Base-by-base conservation (phyloP, 345 rosid species). In the Eucalyptus sp. region DNA sequence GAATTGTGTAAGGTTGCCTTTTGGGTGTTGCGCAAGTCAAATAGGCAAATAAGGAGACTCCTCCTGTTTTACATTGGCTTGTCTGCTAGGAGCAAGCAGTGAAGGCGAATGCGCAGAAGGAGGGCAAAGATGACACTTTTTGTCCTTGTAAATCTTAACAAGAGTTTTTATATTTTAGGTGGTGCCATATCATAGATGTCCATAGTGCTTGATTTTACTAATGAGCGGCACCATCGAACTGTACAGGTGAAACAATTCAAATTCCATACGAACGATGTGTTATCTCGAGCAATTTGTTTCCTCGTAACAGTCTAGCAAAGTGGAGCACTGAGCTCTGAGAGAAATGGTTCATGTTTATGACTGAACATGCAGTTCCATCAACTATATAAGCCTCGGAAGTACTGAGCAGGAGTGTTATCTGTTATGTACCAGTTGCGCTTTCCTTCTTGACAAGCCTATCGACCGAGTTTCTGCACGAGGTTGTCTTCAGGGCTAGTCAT, bases 151-250 rank as follows among this genome's bases (percentile, higher is more conserved):
- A 37, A 76, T 37, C 25, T 44, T 37, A 8, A 37, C 48, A 10
- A 5, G 46, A 37, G 25, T 33, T 71, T 10, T 76, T 9, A 22
- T 37, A 18, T 71, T 66, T 79, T 68, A 58, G 51, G 71, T 62
- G 87, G 88, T 48, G 91, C 90, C 90, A 33, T 50, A 90, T 58
- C 88, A 88, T 25, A 44, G 90, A 17, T 89, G 91, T 86, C 46
- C 71, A 88, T 88, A 89, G 49, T 76, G 85, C 90, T 27, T 20
- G 17, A 29, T 37, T 68, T 37, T 15, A 54, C 24, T 27, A 60
- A 52, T 76, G 86, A 66, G 71, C 56, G 94, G 90, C 91, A 88
- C 81, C 90, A 20, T 66, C 89, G 51, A 87, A 88, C 87, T 92
- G 91, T 92, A 92, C 92, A 92, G 92, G 48, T 81, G 90, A 76